Base-by-base conservation (phyloP, 2,329 filamentous ascomycete species). In the Phyllosticta citriasiana region DNA sequence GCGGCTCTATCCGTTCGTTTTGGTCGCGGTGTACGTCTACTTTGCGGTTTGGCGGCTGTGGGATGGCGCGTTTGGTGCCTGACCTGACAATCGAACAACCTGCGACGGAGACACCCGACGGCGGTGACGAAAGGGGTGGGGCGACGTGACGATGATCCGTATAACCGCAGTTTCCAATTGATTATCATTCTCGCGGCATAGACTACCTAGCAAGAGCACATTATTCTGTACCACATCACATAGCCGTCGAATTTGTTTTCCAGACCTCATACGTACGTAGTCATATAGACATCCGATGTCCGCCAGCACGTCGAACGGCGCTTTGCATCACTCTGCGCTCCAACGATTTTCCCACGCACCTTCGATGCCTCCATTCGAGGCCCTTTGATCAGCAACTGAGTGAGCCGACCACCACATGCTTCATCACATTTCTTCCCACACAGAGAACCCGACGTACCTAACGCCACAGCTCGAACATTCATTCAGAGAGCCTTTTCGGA, bases 1-100 rank as follows among this genome's bases (percentile, higher is more conserved):
- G 7, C 19, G 54, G 67, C 6, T 57, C n/a, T 65, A 66, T 60
- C 65, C 62, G 0, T 8, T 71, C 8, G 9, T 67, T 12, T 59
- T 62, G 0, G 62, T 51, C 3, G n/a, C 64, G 1, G 63, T 67
- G 2, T 65, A 69, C 57, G 26, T 54, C 2, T 63, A 61, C 5
- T 71, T 62, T 53, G 65, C 65, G 52, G 58, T 68, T 4, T 64
- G 66, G 58, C 67, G 67, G 25, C 35, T 63, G 24, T 67, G 40
- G 40, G 40, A 47, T 47, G 40, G 14, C n/a, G n/a, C 40, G 14
- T 47, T 47, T 6, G 14, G 40, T 47, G 40, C 40, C 40, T 47
- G 12, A 30, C 27, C 27, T 47, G 40, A 47, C 14, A 19, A 47
- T 47, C 40, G 16, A n/a, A n/a, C 40, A 47, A 47, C 9, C 33